Conservation (phyloP, 2,329 filamentous ascomycete genomes). For the Colletotrichum falcatum region DNA sequence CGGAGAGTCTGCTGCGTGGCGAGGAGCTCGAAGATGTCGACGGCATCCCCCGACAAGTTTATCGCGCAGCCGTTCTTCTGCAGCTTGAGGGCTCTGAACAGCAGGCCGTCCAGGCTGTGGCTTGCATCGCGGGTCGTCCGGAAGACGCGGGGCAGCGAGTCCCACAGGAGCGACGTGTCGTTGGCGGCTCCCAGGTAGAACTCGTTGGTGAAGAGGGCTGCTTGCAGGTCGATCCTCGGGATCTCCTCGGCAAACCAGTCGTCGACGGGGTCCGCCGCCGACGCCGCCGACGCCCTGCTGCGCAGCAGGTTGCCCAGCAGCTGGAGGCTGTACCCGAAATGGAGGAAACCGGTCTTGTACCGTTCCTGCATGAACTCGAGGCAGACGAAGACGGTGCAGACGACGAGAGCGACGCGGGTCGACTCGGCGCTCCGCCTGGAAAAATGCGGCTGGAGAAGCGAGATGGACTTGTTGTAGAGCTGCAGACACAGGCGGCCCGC, state of each 20-base stretch:
- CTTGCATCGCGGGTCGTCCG: conserved; percentile 21
- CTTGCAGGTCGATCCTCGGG: conserved; percentile 47
- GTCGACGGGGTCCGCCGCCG: conserved; percentile 47
- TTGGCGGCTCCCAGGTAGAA: neutral
- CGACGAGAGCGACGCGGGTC: conserved; percentile 52
- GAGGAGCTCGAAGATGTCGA: conserved; percentile 4
- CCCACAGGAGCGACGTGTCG: neutral
- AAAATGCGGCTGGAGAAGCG: conserved; percentile 51
- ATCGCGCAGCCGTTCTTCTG: neutral
- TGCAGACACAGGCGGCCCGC: conserved; percentile 47
- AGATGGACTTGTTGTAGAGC: conserved; percentile 55
- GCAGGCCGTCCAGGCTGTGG: conserved; percentile 14
- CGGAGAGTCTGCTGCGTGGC: conserved; percentile 10
- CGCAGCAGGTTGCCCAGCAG: conserved; percentile 48
- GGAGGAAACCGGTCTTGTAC: conserved; percentile 51
- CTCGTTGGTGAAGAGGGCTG: conserved; percentile 43
- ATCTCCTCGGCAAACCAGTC: conserved; percentile 59
- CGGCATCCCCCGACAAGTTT: neutral
- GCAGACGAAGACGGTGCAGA: conserved; percentile 52
- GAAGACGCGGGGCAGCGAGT: neutral
- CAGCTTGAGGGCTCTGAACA: conserved; percentile 7
- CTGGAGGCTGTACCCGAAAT: conserved; percentile 57
- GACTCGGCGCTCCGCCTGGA: conserved; percentile 45
- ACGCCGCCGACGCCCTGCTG: conserved; percentile 29
- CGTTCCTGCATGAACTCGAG: conserved; percentile 53